Evolutionary conservation across 805 yeast genomes (phyloP), one percentile per base, ranked within the genome.

Genomic region (Myxozyma nipponensis): DNA sequence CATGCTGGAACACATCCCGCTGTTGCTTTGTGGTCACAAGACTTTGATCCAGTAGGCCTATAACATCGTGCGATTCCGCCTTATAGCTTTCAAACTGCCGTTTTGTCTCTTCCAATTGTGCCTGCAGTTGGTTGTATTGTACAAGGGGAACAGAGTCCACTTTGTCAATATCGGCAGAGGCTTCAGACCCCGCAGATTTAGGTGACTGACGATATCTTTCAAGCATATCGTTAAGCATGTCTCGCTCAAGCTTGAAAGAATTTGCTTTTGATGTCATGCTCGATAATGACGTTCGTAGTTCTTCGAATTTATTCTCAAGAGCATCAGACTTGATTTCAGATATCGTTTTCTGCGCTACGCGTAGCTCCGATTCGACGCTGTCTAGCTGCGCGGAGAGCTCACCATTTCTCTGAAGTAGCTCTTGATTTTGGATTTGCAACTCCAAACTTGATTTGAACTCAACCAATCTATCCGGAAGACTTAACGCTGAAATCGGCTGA

Each of bases 331-430:
- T 70, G 4, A 65, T 59, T 3, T 66, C 61, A 43, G 62, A 67
- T 10, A 63, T 44, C 17, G 58, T 58, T 34, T 58, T 63, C 43
- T 59, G 37, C 34, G 52, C 49, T 19, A 50, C 45, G 6, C 55
- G 50, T 3, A 50, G 24, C 22, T 44, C 55, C 15, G 62, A 61
- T 58, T 86, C 95, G 44, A 78, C 77, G 3, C 64, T 67, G 63
- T 90, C 96, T 47, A 90, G 70, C 61, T 82, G 79, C 36, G 75
- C 72, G 9, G 91, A 93, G 17, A 91, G 71, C 44, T 78, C 78
- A 55, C 97, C 76, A 0, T 85, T 79, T 1, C 85, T 78, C 32
- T 73, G 70, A 32, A 89, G 68, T 23, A 91, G 72, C 45, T 86
- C 85, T 57, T 82, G 79, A 63, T 91, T 91, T 66, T 82, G 84